Conservation (phyloP, 257 asterid species). For the Mitragyna speciosa region DNA sequence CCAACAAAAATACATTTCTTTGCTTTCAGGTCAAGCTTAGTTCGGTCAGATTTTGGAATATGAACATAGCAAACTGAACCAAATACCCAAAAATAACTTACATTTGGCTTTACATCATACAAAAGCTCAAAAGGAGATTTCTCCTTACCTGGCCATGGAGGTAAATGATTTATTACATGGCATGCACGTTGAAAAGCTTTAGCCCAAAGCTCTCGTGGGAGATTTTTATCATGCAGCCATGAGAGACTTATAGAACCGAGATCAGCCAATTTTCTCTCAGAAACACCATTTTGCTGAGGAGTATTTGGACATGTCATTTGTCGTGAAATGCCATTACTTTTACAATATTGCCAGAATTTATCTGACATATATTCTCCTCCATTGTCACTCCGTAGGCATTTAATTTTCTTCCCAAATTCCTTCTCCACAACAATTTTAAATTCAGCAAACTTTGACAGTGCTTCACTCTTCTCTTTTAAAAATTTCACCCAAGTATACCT, state of each 20-base stretch:
- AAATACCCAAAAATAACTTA: too few species aligned
- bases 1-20: conserved; percentile 11
- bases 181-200: too few species aligned
- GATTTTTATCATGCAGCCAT: conserved; percentile 19
- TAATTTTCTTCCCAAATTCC: conserved; percentile 19
- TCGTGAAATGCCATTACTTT: neutral
- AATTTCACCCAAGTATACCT: conserved; percentile 19
- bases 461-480: conserved; percentile 22
- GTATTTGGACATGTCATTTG: conserved; percentile 20
- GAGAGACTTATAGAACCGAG: neutral
- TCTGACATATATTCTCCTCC: conserved; percentile 10
- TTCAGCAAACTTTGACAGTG: conserved; percentile 11
- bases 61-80: conserved; percentile 20
- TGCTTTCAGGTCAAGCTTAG: conserved; percentile 29
- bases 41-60: conserved; percentile 6
- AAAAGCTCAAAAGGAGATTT: too few species aligned
- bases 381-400: conserved; percentile 20
- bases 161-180: too few species aligned
- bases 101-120: too few species aligned
- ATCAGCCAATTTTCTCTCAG: neutral
- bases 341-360: neutral
- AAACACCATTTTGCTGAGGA: conserved; percentile 4
- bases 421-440: conserved; percentile 3
- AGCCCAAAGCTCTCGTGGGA: conserved; percentile 23
- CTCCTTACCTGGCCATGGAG: too few species aligned